Percentiles rank a stretch among this genome's conserved stretches.
These are phyloP conservation scores for Cladophialophora immunda DNA, from an alignment of 2,329 filamentous ascomycete species.

Conservation along the genomic window DNA sequence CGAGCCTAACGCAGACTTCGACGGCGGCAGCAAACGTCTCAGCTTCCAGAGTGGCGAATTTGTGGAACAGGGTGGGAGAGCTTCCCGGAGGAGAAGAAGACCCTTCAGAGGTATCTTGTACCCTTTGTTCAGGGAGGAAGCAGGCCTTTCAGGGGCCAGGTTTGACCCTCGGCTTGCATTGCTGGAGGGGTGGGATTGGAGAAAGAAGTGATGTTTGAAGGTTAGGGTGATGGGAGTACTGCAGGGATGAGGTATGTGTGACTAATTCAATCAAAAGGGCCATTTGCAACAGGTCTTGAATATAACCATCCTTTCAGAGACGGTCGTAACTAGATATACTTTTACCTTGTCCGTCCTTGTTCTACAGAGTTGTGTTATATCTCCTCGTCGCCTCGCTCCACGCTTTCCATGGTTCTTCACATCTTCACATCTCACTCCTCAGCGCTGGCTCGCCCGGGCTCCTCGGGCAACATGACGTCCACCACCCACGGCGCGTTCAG, in stretches of 20 bases:
- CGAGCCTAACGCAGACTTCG: not conserved
- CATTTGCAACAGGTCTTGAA: too few species aligned
- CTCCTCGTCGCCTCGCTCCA: too few species aligned
- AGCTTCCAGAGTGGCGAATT: not conserved
- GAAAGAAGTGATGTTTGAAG: constrained; percentile 24
- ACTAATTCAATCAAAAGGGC: too few species aligned
- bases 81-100: constrained; percentile 2
- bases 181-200: constrained; percentile 29
- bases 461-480: constrained; percentile 57
- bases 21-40: not conserved
- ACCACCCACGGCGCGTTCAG: constrained; percentile 65
- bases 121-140: constrained; percentile 31
- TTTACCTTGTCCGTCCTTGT: too few species aligned
- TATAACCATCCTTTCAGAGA: too few species aligned
- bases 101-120: constrained; percentile 12
- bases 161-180: constrained; percentile 33
- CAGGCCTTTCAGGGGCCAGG: constrained; percentile 28
- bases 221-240: too few species aligned
- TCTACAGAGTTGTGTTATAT: too few species aligned
- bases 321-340: too few species aligned
- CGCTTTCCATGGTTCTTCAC: too few species aligned
- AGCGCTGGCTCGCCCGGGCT: too few species aligned
- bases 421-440: too few species aligned
- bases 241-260: too few species aligned
- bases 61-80: not conserved